Percentiles rank a stretch among this genome's conserved stretches.
Conservation (phyloP, 345 rosid genomes). For the Gossypium mustelinum region DNA sequence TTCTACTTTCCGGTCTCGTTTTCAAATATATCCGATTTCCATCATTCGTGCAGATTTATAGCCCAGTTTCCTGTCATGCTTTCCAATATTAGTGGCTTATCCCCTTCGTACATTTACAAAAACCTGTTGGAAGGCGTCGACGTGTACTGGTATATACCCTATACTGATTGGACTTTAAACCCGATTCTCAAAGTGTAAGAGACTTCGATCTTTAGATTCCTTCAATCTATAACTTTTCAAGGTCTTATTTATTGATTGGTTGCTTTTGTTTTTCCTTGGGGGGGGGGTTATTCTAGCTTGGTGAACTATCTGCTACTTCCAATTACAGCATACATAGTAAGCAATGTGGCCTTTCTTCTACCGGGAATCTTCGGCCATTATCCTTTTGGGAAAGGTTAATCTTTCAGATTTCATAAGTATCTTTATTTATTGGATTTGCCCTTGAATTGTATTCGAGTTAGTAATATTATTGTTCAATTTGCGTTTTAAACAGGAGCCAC, state of each 20-base stretch:
- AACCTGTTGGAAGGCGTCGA: background rate
- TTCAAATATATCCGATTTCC: background rate
- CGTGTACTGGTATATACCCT: rapidly evolving
- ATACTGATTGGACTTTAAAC: rapidly evolving
- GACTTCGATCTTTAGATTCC: background rate
- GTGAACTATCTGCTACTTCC: rapidly evolving
- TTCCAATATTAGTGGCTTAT: background rate
- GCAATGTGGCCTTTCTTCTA: background rate
- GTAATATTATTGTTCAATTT: background rate
- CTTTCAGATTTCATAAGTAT: background rate
- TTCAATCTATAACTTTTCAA: background rate
- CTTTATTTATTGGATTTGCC: background rate
- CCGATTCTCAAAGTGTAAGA: background rate
- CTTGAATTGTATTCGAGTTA: background rate
- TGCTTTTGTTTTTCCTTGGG: background rate
- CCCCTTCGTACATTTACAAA: constrained; percentile 1
- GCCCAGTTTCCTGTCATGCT: background rate
- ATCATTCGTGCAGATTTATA: background rate
- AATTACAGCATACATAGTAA: rapidly evolving
- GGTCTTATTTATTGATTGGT: background rate
- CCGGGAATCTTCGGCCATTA: too few relatives aligned
- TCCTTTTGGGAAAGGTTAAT: background rate
- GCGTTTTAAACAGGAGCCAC: background rate
- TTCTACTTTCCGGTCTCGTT: too few relatives aligned
- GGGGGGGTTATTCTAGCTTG: background rate